Conservation (phyloP, 129 eudicot species). For the Tagetes erecta region DNA sequence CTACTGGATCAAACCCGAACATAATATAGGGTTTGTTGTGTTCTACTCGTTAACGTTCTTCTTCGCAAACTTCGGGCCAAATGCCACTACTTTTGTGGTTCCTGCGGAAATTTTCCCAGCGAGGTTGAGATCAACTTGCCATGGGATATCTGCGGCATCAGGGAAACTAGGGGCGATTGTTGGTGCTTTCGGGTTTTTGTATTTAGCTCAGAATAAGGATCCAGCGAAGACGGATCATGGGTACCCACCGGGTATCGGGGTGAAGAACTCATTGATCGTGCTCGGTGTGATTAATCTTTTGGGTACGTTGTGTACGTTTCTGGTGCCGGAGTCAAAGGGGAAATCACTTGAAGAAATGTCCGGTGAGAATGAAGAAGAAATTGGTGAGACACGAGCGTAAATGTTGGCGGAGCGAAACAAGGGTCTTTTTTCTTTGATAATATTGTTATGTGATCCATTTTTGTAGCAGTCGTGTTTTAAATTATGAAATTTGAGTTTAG, state of each 20-base stretch:
- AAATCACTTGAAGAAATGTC: conserved; percentile 60
- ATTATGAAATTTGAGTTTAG: neutral
- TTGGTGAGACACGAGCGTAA: conserved; percentile 26
- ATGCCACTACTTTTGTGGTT: conserved; percentile 56
- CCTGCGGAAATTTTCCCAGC: conserved; percentile 70
- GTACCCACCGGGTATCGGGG: conserved; percentile 61
- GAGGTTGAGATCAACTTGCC: conserved; percentile 56
- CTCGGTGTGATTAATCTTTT: conserved; percentile 41
- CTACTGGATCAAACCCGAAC: conserved; percentile 48
- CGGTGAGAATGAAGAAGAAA: conserved; percentile 39
- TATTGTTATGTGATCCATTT: neutral
- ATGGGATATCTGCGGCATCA: conserved; percentile 61
- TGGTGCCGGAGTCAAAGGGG: conserved; percentile 61
- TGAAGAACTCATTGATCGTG: conserved; percentile 50
- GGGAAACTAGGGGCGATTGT: conserved; percentile 60
- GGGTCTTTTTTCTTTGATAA: neutral
- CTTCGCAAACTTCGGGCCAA: conserved; percentile 66
- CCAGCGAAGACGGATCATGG: conserved; percentile 48
- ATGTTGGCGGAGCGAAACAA: neutral
- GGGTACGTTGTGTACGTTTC: conserved; percentile 48
- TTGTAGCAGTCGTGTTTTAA: neutral
- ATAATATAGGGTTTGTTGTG: conserved; percentile 45
- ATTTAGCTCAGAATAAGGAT: conserved; percentile 52
- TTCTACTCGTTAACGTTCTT: conserved; percentile 58
- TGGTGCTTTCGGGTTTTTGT: conserved; percentile 64